Conservation (phyloP, 2,329 filamentous ascomycete species). For the Alternaria rosae region DNA sequence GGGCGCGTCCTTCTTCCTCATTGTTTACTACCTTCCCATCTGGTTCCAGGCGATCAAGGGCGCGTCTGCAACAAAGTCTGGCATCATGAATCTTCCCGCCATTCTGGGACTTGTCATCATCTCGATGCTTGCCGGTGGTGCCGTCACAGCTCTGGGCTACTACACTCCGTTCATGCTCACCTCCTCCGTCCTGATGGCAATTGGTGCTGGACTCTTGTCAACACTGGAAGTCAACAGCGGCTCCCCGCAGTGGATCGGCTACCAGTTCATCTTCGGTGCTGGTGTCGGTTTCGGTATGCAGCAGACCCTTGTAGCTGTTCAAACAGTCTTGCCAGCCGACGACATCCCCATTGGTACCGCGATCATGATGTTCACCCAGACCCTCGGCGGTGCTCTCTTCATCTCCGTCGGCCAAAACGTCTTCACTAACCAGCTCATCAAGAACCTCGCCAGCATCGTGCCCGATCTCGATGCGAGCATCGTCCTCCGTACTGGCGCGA, state of each 20-base stretch:
- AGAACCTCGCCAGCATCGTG: conserved; percentile 46
- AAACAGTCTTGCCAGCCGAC: conserved; percentile 52
- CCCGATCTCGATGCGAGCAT: conserved; percentile 53
- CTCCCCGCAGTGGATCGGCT: conserved; percentile 49
- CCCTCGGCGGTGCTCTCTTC: conserved; percentile 58
- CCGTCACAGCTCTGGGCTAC: conserved; percentile 55
- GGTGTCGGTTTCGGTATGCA: conserved; percentile 60
- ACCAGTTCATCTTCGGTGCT: conserved; percentile 51
- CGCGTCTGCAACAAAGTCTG: conserved; percentile 54
- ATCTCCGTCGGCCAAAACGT: conserved; percentile 60
- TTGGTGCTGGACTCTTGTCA: conserved; percentile 56
- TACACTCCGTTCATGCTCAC: conserved; percentile 59
- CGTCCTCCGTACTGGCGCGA: conserved; percentile 62
- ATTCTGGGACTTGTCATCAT: conserved; percentile 56
- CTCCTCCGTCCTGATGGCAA: conserved; percentile 52
- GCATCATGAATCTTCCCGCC: conserved; percentile 58
- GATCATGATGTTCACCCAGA: conserved; percentile 58
- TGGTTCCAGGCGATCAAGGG: conserved; percentile 62
- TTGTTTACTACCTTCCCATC: conserved; percentile 56
- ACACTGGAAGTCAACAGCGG: conserved; percentile 53
- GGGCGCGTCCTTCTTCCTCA: conserved; percentile 55
- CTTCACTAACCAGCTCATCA: conserved; percentile 58
- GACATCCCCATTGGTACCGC: conserved; percentile 59
- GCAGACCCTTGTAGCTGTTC: conserved; percentile 56
- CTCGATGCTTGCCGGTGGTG: conserved; percentile 50